Evolutionary conservation across 148 eudicot species (phyloP).

Genomic region (Silene uniflora): DNA sequence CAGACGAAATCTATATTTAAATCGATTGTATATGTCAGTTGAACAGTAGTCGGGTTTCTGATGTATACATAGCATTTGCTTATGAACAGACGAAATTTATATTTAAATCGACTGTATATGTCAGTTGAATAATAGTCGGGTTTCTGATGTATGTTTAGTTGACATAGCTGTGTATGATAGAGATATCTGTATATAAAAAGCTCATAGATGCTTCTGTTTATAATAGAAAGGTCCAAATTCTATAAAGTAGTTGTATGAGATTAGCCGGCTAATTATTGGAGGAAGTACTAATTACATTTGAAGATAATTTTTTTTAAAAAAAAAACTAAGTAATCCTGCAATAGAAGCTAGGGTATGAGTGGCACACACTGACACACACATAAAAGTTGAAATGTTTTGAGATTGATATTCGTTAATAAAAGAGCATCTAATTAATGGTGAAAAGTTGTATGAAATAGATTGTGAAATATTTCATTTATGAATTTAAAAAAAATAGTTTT

Average conservation of each 20-base stretch:
- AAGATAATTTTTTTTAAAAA: background rate
- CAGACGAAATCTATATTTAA: too few relatives aligned
- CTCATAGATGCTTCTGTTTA: too few relatives aligned
- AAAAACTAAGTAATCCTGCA: background rate
- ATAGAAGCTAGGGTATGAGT: background rate
- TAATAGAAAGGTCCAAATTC: background rate
- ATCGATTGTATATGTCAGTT: too few relatives aligned
- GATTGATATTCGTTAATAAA: background rate
- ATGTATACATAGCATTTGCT: too few relatives aligned
- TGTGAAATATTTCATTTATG: background rate
- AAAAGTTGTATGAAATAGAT: background rate
- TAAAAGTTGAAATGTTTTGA: background rate
- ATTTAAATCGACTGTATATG: too few relatives aligned
- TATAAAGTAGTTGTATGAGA: background rate
- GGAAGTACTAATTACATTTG: background rate
- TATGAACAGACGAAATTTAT: too few relatives aligned
- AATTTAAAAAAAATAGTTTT: too few relatives aligned
- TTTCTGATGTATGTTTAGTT: background rate
- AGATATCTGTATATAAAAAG: too few relatives aligned
- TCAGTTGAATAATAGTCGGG: too few relatives aligned
- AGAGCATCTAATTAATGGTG: background rate
- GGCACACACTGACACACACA: background rate
- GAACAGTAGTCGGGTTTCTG: background rate
- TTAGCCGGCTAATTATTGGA: background rate
- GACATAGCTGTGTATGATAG: background rate